Evolutionary conservation across 2,329 filamentous ascomycete species (phyloP).

Genomic region (Aspergillus oerlinghausenensis): DNA sequence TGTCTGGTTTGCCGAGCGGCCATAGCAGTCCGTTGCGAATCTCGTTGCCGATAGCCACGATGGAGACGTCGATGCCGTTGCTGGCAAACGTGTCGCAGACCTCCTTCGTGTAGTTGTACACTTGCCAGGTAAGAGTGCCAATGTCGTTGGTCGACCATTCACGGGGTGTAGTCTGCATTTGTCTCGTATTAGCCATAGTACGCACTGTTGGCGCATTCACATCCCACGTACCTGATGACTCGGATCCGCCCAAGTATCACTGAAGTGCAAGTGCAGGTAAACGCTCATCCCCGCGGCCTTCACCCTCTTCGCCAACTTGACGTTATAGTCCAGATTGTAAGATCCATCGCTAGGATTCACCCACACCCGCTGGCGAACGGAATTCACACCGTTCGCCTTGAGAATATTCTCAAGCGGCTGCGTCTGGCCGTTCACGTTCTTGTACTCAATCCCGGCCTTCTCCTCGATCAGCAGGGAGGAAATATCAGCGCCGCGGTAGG

Average conservation of each 20-base stretch:
- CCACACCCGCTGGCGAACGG: constrained; percentile 67
- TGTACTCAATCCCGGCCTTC: constrained; percentile 57
- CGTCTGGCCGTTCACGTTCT: constrained; percentile 48
- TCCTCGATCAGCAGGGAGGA: constrained; percentile 64
- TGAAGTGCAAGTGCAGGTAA: constrained; percentile 62
- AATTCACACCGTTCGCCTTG: constrained; percentile 60
- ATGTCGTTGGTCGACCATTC: constrained; percentile 59
- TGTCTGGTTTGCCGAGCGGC: constrained; percentile 55
- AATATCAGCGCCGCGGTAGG: constrained; percentile 66
- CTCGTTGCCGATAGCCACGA: constrained; percentile 71
- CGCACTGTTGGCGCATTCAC: not conserved
- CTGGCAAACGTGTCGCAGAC: constrained; percentile 58
- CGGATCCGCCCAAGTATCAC: constrained; percentile 69
- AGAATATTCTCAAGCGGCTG: constrained; percentile 61
- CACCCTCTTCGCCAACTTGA: constrained; percentile 62
- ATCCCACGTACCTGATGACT: constrained; percentile 47
- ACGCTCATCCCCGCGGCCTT: constrained; percentile 58
- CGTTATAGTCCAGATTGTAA: constrained; percentile 67
- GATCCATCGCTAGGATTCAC: constrained; percentile 61
- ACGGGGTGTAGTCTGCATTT: constrained; percentile 47
- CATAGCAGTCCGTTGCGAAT: constrained; percentile 65
- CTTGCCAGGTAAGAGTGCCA: constrained; percentile 53
- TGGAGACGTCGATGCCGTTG: constrained; percentile 52
- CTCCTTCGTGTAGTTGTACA: constrained; percentile 66
- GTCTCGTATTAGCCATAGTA: not conserved